Evolutionary conservation across 352 stramenopile genomes (phyloP), one percentile per base, ranked within the genome.

Genomic region (Pythium dissotocum): DNA sequence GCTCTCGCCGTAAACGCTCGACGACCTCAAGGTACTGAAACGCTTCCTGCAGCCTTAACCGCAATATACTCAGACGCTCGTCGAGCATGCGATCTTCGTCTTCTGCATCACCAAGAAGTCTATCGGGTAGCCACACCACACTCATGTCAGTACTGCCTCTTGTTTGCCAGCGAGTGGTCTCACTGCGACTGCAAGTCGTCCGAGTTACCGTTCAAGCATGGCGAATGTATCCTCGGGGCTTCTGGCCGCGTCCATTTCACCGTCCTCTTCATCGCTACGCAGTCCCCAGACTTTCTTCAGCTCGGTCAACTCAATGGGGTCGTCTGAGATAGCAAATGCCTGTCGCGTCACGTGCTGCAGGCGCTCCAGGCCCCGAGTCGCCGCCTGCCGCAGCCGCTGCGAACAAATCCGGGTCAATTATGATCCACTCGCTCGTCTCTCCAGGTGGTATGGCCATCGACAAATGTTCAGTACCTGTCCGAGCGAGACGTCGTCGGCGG

Each of bases 231-330:
- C 61, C 18, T 44, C 46, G 0, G 21, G n/a, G 49, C 49, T 33
- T 26, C 61, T 44, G 8, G 21, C 16, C 3, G 38, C 5, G 14
- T 44, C 13, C 2, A 52, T 40, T 6, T 6, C 24, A 6, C 58
- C 48, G 30, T 57, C 38, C 6, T 30, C 48, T 7, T 56, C 61
- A n/a, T 73, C 54, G 46, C 21, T 49, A 12, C 53, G 26, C 18
- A 88, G 56, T 2, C 81, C 81, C 83, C 83, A 91, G 12, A 82
- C 80, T 52, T 72, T 80, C 40, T 81, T 80, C 42, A 91, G 68
- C 48, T 77, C 75, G 1, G 68, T 74, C 18, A 91, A 72, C 52
- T 88, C 75, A 14, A 79, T 65, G 4, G 69, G 55, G 33, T 83
- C 71, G 59, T 89, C 75, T 0, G 72, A 56, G 36, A 78, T 75